Conservation (phyloP, 306 rosid species). For the Malus domestica region DNA sequence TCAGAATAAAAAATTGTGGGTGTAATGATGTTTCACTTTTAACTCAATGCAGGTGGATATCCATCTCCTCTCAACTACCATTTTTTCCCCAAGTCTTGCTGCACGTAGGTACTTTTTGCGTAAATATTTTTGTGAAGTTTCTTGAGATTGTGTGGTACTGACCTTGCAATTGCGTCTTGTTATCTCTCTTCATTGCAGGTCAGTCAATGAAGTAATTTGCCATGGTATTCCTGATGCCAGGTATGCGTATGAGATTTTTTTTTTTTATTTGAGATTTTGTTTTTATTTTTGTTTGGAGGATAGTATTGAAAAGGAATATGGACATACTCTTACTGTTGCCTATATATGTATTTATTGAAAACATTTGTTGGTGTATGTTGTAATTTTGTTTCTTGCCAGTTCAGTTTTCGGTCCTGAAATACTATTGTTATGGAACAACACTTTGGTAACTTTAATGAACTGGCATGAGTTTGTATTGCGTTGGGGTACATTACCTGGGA, state of each 20-base stretch:
- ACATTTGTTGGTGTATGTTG: background rate
- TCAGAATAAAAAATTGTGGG: background rate
- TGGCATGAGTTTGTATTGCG: background rate
- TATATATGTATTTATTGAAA: background rate
- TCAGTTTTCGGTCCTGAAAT: background rate
- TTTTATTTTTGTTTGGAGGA: background rate
- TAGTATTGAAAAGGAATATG: background rate
- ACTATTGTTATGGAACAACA: background rate
- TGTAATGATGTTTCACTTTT: conserved; percentile 7
- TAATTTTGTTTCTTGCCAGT: background rate
- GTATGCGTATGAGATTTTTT: conserved; percentile 19
- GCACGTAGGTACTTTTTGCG: conserved; percentile 85
- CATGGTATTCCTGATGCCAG: conserved; percentile 99
- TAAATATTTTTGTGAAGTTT: conserved; percentile 7
- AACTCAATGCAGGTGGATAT: conserved; percentile 67
- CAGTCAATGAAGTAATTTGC: conserved; percentile 95
- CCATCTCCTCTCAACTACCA: conserved; percentile 91
- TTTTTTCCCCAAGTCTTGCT: conserved; percentile 98
- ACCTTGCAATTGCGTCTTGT: conserved; percentile 4
- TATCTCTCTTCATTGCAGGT: conserved; percentile 45
- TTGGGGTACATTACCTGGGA: background rate
- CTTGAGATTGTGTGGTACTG: conserved; percentile 8
- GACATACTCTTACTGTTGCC: background rate
- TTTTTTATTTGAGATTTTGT: background rate
- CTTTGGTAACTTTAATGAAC: background rate